phyloP scores from a whole-genome alignment of 2,329 filamentous ascomycete genomes.

The Nothophaeocryptopus gaeumannii region DNA sequence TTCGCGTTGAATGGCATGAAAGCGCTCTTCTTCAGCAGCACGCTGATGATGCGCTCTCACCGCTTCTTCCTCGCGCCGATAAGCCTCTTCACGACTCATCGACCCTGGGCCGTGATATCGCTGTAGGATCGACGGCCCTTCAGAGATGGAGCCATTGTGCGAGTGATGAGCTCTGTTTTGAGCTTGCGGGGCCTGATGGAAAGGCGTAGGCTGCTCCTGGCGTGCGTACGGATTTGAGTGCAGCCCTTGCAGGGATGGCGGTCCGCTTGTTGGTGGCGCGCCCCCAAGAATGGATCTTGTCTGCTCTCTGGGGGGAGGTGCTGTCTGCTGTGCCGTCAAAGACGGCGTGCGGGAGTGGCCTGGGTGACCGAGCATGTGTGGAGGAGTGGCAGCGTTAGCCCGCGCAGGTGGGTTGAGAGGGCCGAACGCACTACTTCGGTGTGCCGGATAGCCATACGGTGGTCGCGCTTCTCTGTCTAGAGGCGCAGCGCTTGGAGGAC shows the following conservation, averaged over 20 bases:
- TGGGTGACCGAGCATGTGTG: constrained; percentile 28
- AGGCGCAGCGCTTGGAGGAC: constrained; percentile 24
- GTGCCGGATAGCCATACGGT: constrained; percentile 27
- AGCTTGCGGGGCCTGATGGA: constrained; percentile 26
- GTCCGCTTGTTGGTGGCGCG: constrained; percentile 22
- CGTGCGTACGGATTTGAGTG: constrained; percentile 31
- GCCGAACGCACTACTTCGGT: constrained; percentile 29
- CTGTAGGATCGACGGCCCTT: constrained; percentile 24
- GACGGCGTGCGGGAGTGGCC: constrained; percentile 33
- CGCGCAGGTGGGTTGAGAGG: constrained; percentile 29
- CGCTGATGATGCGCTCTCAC: constrained; percentile 15
- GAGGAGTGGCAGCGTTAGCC: constrained; percentile 37
- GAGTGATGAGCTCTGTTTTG: constrained; percentile 32
- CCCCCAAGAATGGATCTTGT: constrained; percentile 18
- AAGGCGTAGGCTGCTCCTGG: constrained; percentile 21
- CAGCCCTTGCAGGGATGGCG: constrained; percentile 23
- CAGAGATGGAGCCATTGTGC: constrained; percentile 31
- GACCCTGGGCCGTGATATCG: constrained; percentile 16
- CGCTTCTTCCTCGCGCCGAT: constrained; percentile 24
- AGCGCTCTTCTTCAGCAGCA: constrained; percentile 6
- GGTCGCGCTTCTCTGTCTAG: constrained; percentile 32
- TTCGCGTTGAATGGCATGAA: constrained; percentile 7
- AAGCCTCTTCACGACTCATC: constrained; percentile 29
- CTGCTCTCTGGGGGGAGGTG: constrained; percentile 23
- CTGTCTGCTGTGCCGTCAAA: constrained; percentile 23